phyloP scores from a whole-genome alignment of 2,329 filamentous ascomycete genomes.

The Diaporthe eres region DNA sequence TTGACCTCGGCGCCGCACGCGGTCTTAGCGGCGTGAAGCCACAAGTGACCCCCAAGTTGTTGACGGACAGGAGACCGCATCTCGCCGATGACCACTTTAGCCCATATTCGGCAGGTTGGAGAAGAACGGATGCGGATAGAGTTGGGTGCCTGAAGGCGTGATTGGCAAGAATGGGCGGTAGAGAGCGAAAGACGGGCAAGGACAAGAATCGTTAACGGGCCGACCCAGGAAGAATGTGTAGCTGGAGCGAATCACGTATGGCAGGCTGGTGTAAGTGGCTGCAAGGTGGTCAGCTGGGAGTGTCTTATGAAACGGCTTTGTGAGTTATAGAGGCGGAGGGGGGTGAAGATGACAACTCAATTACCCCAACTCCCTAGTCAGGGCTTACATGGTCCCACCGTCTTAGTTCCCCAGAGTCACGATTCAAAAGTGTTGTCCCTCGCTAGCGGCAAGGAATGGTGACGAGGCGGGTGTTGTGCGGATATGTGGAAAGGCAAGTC shows the following conservation, averaged over 20 bases:
- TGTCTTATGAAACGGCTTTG: constrained; percentile 24
- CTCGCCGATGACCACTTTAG: constrained; percentile 10
- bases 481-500: not conserved
- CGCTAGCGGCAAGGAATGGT: not conserved
- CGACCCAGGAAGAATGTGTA: constrained; percentile 23
- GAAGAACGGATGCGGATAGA: not conserved
- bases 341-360: constrained; percentile 18
- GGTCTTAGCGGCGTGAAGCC: constrained; percentile 14
- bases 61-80: constrained; percentile 22
- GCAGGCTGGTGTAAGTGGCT: constrained; percentile 25
- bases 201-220: constrained; percentile 34
- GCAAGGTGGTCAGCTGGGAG: constrained; percentile 30
- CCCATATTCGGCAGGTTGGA: constrained; percentile 16
- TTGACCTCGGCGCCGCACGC: constrained; percentile 17
- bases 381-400: constrained; percentile 1
- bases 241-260: constrained; percentile 22
- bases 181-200: not conserved
- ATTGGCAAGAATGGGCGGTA: constrained; percentile 25
- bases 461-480: not conserved
- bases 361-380: constrained; percentile 32
- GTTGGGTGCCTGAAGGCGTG: not conserved
- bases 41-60: constrained; percentile 24
- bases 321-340: constrained; percentile 22
- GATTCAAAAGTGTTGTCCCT: not conserved
- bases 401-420: not conserved